Evolutionary conservation across 208 protist genomes (phyloP), one percentile per base, ranked within the genome.

Genomic region (Borovskyia barvae): DNA sequence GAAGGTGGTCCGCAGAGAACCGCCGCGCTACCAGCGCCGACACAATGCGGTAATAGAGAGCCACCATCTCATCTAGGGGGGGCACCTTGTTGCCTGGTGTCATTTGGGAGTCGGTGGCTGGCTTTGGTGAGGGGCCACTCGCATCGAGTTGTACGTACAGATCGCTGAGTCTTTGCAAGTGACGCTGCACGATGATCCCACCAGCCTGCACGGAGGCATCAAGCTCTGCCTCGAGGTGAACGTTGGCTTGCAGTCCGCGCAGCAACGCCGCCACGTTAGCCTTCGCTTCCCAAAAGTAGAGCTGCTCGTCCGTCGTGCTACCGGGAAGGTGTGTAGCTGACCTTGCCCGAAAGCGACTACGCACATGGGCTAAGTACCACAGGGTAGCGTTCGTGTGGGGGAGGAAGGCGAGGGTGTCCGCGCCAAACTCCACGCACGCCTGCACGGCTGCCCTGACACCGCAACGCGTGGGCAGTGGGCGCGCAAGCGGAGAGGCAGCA

Each of bases 21-120:
- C 45, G 72, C 32, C 40, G 24, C 20, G 56, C 39, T 2, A 77
- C 71, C 15, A 72, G 33, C 4, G 58, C 48, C 8, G 71, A 48
- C 17, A 77, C 71, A n/a, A 77, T 35, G 25, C 71, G 71, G 47
- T 72, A 43, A 37, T 77, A 77, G 3, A 77, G 50, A 4, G 29
- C 4, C 12, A 42, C 20, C 51, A 77, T 77, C 22, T 77, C 71
- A 4, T 37, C 20, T 12, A 56, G 37, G 37, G 52, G 52, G 11
- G 52, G 43, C 33, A 15, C 9, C 33, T 15, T 14, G 11, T 20
- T 36, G 14, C 14, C 50, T 19, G 33, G 24, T 25, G 43, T 36
- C 14, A 30, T 20, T 4, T 20, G 35, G 30, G 50, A 45, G 50
- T 25, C 26, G 20, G 30, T 15, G 15, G 3, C 19, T 0, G 28